Percentiles rank a stretch among this genome's conserved stretches.
Evolutionary conservation across 2,329 filamentous ascomycete species (phyloP).

Genomic region (Westerdykella sp.): DNA sequence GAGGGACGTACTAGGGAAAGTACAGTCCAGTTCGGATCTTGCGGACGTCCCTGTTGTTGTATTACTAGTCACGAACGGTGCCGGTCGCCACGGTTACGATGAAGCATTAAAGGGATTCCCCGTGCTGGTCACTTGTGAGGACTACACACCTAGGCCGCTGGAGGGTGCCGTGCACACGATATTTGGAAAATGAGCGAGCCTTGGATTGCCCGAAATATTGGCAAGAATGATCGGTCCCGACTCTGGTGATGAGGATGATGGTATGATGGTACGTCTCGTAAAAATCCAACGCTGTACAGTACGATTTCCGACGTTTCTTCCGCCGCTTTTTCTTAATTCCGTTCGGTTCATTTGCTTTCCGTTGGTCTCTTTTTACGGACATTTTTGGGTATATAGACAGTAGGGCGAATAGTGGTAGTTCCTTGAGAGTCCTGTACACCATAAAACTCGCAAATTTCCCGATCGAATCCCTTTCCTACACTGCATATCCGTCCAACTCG

Average conservation of each 20-base stretch:
- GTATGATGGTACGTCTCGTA: background rate
- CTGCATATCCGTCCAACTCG: too few relatives aligned
- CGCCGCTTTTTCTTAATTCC: too few relatives aligned
- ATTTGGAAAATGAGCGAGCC: constrained; percentile 16
- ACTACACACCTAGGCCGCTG: constrained; percentile 25
- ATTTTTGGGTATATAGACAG: too few relatives aligned
- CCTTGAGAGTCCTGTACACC: too few relatives aligned
- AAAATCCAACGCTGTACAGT: background rate
- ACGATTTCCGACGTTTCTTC: too few relatives aligned
- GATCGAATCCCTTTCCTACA: too few relatives aligned
- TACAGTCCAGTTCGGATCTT: constrained; percentile 11
- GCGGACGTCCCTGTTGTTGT: constrained; percentile 20
- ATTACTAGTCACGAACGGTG: constrained; percentile 20
- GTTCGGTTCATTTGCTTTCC: too few relatives aligned
- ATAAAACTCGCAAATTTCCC: too few relatives aligned
- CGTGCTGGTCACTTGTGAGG: constrained; percentile 20
- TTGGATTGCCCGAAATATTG: background rate
- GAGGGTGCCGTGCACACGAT: constrained; percentile 19
- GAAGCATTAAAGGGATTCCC: constrained; percentile 22
- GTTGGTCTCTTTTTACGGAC: too few relatives aligned
- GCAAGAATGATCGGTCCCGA: too few relatives aligned
- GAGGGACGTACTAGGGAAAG: constrained; percentile 13
- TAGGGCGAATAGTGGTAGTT: too few relatives aligned
- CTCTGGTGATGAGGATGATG: too few relatives aligned
- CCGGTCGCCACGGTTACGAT: constrained; percentile 11